Evolutionary conservation across 2,329 filamentous ascomycete species (phyloP), one percentile per base, ranked within the genome.

Genomic region (Fusarium fracticaudum): DNA sequence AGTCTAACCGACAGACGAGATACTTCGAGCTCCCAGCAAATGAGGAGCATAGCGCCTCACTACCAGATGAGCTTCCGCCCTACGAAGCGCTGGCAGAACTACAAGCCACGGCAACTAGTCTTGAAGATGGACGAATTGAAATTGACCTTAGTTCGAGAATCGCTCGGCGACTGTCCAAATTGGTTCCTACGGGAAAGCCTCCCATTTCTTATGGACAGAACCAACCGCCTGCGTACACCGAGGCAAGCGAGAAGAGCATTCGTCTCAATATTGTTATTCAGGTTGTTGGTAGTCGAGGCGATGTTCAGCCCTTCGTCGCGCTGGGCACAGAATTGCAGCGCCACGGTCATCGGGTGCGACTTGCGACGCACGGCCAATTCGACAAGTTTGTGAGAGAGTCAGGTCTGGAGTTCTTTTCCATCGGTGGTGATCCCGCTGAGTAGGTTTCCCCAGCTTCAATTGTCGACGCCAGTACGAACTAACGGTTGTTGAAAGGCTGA

Each of bases 251-350:
- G 1, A 41, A 2, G 2, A 61, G 64, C 13, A 43, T 61, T 5
- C 22, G 37, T 1, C 58, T 72, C 2, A 75, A 75, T 3, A 61
- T 75, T 3, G 69, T 75, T 9, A 75, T 75, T 4, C 72, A 75
- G 5, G 63, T 75, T 0, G 67, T 75, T 6, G 73, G 73, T 3
- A 63, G 60, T 1, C 41, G 73, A 40, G 73, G 73, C 7, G 70
- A 75, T 13, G 66, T 75, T 0, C 73, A 75, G 10, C 73, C 73
- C 0, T 75, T 75, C 9, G 37, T 75, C 1, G 73, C 72, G 0
- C 47, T 75, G 0, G 69, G 69, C 0, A 55, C 44, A 14, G 70
- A 65, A 40, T 29, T 75, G 0, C 62, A 75, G n/a, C 59, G 54
- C 5, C 62, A 75, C 3, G 73, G 73, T 0, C 73, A 75, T 15